Percentiles rank a stretch among this genome's conserved stretches.
Conservation (phyloP, 208 protist species). For the Crithidia expoeki region DNA sequence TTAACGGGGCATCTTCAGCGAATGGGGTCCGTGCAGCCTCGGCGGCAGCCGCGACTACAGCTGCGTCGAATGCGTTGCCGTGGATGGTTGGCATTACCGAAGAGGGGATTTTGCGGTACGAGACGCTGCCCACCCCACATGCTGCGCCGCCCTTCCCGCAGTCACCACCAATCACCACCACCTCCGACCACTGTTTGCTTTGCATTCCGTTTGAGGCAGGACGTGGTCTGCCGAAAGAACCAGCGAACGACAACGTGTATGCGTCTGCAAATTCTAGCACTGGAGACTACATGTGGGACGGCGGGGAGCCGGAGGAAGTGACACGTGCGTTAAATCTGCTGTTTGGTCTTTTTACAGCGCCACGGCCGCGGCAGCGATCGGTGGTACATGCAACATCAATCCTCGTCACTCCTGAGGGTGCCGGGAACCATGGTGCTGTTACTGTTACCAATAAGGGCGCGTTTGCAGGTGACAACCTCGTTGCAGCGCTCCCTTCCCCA, state of each 20-base stretch:
- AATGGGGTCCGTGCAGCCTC: too few species aligned
- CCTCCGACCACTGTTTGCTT: slow-evolving; percentile 20
- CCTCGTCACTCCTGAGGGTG: slow-evolving; percentile 9
- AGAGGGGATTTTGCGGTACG: slow-evolving; percentile 28
- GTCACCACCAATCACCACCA: slow-evolving; percentile 22
- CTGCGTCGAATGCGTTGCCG: background rate
- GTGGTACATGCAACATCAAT: background rate
- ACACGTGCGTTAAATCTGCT: slow-evolving; percentile 13
- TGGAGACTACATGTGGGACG: background rate
- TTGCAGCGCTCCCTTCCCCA: background rate
- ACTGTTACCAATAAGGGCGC: background rate
- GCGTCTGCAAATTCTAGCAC: too few species aligned
- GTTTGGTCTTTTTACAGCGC: slow-evolving; percentile 5
- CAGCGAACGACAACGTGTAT: background rate
- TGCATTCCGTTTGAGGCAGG: slow-evolving; percentile 25
- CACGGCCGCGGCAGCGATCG: background rate
- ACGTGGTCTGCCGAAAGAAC: background rate
- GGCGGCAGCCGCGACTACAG: background rate
- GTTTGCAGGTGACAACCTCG: background rate
- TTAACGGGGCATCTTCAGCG: too few species aligned
- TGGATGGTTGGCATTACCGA: slow-evolving; percentile 27
- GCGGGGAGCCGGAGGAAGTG: slow-evolving; percentile 2
- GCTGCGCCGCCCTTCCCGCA: slow-evolving; percentile 1
- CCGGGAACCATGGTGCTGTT: background rate
- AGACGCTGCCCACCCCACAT: slow-evolving; percentile 8